Conservation (phyloP, 352 stramenopile genomes). For the Pythium guiyangense region DNA sequence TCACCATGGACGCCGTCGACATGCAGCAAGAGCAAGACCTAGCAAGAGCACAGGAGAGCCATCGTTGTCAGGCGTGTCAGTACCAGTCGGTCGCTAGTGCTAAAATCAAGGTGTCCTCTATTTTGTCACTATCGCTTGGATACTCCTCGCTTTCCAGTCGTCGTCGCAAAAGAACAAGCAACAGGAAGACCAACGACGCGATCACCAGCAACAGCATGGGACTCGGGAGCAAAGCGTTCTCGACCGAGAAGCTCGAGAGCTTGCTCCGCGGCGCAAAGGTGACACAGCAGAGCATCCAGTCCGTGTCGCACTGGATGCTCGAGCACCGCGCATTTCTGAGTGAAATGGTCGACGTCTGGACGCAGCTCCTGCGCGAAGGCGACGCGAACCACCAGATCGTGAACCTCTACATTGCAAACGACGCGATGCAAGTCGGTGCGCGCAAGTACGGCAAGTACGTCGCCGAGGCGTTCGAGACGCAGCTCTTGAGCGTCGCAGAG, state of each 20-base stretch:
- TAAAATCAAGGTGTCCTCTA: too few species aligned
- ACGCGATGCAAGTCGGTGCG: conserved; percentile 80
- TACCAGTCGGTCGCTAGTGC: too few species aligned
- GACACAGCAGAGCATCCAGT: conserved; percentile 83
- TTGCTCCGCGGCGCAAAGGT: conserved; percentile 67
- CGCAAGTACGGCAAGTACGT: conserved; percentile 78
- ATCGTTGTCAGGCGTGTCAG: too few species aligned
- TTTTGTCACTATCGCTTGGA: too few species aligned
- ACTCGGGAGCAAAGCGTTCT: conserved; percentile 23
- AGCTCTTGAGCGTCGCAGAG: conserved; percentile 52
- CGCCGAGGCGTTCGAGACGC: conserved; percentile 48
- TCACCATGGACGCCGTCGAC: too few species aligned
- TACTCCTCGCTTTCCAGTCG: background rate
- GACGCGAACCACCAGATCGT: conserved; percentile 75
- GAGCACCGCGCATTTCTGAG: conserved; percentile 43
- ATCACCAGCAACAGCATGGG: conserved; percentile 6
- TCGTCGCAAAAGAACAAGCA: conserved; percentile 2
- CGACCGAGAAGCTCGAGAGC: conserved; percentile 55
- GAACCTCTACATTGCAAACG: conserved; percentile 82
- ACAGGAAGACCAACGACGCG: background rate
- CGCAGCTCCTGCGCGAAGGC: conserved; percentile 35
- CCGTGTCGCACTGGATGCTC: conserved; percentile 74
- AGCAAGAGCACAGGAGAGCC: too few species aligned
- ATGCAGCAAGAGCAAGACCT: too few species aligned
- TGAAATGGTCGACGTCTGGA: conserved; percentile 67